phyloP scores from a whole-genome alignment of 2,329 filamentous ascomycete species.

The Fusarium verrucosum region DNA sequence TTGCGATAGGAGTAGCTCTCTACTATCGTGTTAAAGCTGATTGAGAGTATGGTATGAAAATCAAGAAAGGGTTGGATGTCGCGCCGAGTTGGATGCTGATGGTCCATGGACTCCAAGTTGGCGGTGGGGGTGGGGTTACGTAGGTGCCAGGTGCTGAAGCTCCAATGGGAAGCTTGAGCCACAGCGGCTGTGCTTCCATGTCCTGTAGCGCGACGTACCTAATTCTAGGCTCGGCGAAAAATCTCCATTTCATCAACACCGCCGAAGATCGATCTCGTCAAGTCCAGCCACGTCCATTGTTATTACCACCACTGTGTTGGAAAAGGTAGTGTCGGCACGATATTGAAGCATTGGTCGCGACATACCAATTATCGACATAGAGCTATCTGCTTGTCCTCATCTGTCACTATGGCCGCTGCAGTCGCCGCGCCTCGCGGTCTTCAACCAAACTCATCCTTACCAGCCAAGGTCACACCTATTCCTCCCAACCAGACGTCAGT shows the following conservation, averaged over 20 bases:
- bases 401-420: constrained; percentile 47
- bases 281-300: constrained; percentile 17
- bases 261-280: constrained; percentile 15
- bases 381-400: not conserved
- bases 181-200: constrained; percentile 12
- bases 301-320: constrained; percentile 8
- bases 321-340: not conserved
- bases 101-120: constrained; percentile 26
- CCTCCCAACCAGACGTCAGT: constrained; percentile 81
- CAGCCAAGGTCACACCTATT: constrained; percentile 62
- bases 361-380: not conserved
- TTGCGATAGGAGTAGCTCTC: constrained; percentile 77
- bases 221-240: constrained; percentile 38
- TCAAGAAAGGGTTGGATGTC: constrained; percentile 22
- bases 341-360: not conserved
- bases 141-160: constrained; percentile 41
- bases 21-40: constrained; percentile 74
- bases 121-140: constrained; percentile 44
- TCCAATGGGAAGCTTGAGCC: constrained; percentile 42
- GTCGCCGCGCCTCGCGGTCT: constrained; percentile 53
- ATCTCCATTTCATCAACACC: constrained; percentile 42
- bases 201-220: constrained; percentile 38
- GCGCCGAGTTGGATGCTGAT: constrained; percentile 21
- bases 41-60: constrained; percentile 30
- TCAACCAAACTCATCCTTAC: constrained; percentile 54